Conservation (phyloP, 1,284 basidiomycete genomes). For the Microbotryomycetes sp. region DNA sequence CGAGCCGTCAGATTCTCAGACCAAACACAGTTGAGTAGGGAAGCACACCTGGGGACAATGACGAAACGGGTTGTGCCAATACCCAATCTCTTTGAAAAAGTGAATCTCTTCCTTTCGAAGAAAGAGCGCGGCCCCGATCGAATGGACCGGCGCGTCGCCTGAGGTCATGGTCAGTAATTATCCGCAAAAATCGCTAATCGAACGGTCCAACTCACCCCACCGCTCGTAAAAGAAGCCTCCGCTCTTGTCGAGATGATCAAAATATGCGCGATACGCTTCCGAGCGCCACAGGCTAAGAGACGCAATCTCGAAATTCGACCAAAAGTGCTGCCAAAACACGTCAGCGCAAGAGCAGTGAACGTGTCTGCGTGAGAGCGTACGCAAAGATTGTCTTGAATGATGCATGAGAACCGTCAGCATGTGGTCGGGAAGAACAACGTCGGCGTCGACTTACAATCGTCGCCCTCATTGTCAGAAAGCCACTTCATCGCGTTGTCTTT, state of each 20-base stretch:
- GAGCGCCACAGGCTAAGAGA: slow-evolving; percentile 64
- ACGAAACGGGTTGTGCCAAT: slow-evolving; percentile 57
- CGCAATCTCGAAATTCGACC: slow-evolving; percentile 58
- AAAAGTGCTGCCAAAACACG: not conserved
- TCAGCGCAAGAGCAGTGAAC: too few species aligned
- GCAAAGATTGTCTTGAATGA: slow-evolving; percentile 42
- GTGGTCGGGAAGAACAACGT: too few species aligned
- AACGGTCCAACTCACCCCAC: slow-evolving; percentile 52
- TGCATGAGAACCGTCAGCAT: too few species aligned
- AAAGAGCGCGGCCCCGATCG: slow-evolving; percentile 69
- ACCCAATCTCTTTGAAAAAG: slow-evolving; percentile 39
- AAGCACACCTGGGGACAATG: too few species aligned
- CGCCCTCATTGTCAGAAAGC: slow-evolving; percentile 61
- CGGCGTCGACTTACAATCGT: slow-evolving; percentile 30
- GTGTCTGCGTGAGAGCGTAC: not conserved
- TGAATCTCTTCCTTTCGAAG: slow-evolving; percentile 50
- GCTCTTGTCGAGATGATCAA: slow-evolving; percentile 59
- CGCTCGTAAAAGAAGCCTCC: slow-evolving; percentile 71
- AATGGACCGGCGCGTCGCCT: slow-evolving; percentile 67
- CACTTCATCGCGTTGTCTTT: slow-evolving; percentile 66
- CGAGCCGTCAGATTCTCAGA: slow-evolving; percentile 39
- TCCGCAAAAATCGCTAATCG: not conserved
- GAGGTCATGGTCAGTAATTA: too few species aligned
- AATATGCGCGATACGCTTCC: slow-evolving; percentile 68
- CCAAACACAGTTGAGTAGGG: slow-evolving; percentile 50